phyloP scores from a whole-genome alignment of 176 grass and related monocot species.

The Cocos nucifera region DNA sequence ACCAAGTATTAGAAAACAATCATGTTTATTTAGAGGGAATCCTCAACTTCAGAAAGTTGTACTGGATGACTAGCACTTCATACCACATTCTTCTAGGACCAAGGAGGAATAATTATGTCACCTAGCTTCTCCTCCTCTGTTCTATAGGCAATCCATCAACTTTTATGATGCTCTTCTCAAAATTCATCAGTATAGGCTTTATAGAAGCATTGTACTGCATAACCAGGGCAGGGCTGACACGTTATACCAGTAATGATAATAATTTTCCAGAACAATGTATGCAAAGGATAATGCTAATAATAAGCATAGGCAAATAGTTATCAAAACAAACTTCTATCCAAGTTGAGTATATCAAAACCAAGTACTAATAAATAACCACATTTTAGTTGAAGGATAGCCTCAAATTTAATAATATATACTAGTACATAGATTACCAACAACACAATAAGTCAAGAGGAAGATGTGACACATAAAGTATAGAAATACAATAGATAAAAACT shows the following conservation, averaged over 20 bases:
- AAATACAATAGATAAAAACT: too few species aligned
- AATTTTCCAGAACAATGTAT: not conserved
- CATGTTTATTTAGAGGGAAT: too few species aligned
- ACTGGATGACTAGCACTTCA: not conserved
- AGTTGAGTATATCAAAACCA: too few species aligned
- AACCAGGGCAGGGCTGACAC: not conserved
- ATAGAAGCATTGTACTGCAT: not conserved
- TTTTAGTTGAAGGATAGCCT: too few species aligned
- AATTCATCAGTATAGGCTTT: constrained; percentile 12
- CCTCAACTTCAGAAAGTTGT: too few species aligned
- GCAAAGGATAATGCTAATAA: constrained; percentile 16
- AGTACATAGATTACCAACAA: too few species aligned
- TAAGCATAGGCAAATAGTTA: constrained; percentile 6
- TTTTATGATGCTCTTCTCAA: constrained; percentile 24
- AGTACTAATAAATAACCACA: too few species aligned
- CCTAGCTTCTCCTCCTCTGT: constrained; percentile 7
- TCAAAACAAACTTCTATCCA: not conserved
- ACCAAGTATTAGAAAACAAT: too few species aligned
- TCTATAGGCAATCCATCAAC: constrained; percentile 14
- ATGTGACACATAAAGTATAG: too few species aligned
- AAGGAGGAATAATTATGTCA: constrained; percentile 2
- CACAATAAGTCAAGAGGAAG: too few species aligned
- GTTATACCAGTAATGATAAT: not conserved
- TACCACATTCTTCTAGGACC: constrained; percentile 37
- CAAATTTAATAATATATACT: not conserved